Evolutionary conservation across 306 rosid species (phyloP), one percentile per base, ranked within the genome.

Genomic region (Geum urbanum): DNA sequence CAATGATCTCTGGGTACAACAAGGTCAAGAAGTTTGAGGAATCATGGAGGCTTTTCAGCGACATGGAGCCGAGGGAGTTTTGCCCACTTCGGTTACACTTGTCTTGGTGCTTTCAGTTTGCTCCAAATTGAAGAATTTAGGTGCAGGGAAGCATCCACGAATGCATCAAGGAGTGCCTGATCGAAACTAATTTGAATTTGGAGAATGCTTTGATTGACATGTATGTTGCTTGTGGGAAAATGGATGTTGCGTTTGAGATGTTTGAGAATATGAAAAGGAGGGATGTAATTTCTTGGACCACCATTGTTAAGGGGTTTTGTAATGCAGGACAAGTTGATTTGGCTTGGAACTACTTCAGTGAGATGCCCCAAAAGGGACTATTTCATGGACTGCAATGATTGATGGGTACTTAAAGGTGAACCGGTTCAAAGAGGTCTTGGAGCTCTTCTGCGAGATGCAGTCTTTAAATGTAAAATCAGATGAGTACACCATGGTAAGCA

Each of bases 271-370:
- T 92, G 97, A 88, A 84, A 72, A 72, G 63, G 44, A 80, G 83
- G 40, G 98, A 92, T 84, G 96, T 88, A 32, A 88, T 92, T 78
- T 88, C 98, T 80, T 92, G 98, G 96, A 90, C 98, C 41, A 72
- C 86, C 61, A 85, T 92, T 22, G 87, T 88, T 35, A 63, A 78
- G 0, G 98, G 98, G 65, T 87, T 81, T 78, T 81, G 84, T 67
- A 82, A 73, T 74, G 66, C 74, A 1, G 92, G 89, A 56, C 76
- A 76, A 71, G 71, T 90, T 69, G 90, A 88, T 74, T 66, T 82
- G 68, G 98, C 92, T 64, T 76, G 90, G 11, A 80, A 75, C 67
- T 81, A 88, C 78, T 92, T 92, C 53, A 80, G 84, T 76, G 76
- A 82, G 69, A 92, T 87, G 89, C 79, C 91, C 91, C 37, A 91